A percentile compares a stretch with the other conserved stretches of the same genome.
Conservation (phyloP, 1,139 yeast species). For the Pichiaceae sp. region DNA sequence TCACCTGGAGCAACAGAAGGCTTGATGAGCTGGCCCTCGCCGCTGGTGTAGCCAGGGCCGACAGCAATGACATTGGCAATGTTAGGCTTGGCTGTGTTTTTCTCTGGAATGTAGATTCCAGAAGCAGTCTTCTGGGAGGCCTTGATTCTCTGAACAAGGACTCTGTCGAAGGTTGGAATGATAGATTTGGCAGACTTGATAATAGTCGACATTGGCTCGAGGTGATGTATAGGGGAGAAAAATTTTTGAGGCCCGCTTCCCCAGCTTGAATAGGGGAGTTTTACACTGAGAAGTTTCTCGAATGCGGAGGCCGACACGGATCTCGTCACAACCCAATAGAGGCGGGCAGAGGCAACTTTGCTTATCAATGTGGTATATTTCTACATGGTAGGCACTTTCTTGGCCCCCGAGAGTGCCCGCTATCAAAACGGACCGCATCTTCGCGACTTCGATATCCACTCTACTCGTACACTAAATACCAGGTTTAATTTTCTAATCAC, state of each 20-base stretch:
- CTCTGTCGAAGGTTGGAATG: slow-evolving; percentile 91
- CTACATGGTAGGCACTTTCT: too few relatives aligned
- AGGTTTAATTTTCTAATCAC: too few relatives aligned
- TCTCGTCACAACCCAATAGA: too few relatives aligned
- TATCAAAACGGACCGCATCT: too few relatives aligned
- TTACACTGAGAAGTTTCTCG: background rate
- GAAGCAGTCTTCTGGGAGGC: slow-evolving; percentile 90
- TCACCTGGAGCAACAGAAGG: slow-evolving; percentile 82
- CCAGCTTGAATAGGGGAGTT: background rate
- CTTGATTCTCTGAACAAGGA: slow-evolving; percentile 75
- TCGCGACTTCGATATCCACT: too few relatives aligned
- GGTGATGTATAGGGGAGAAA: background rate
- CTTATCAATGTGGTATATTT: too few relatives aligned
- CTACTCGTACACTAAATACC: too few relatives aligned
- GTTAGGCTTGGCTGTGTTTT: slow-evolving; percentile 89
- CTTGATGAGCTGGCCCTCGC: slow-evolving; percentile 62
- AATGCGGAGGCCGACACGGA: too few relatives aligned
- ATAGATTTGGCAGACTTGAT: slow-evolving; percentile 82
- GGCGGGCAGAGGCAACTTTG: too few relatives aligned
- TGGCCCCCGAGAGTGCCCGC: too few relatives aligned
- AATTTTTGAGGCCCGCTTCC: background rate
- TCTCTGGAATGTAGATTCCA: slow-evolving; percentile 94
- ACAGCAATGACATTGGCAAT: slow-evolving; percentile 74
- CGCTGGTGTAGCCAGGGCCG: slow-evolving; percentile 72
- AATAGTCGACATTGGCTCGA: slow-evolving; percentile 30